Evolutionary conservation across 805 yeast species (phyloP).

Genomic region (Kuraishia hungarica): DNA sequence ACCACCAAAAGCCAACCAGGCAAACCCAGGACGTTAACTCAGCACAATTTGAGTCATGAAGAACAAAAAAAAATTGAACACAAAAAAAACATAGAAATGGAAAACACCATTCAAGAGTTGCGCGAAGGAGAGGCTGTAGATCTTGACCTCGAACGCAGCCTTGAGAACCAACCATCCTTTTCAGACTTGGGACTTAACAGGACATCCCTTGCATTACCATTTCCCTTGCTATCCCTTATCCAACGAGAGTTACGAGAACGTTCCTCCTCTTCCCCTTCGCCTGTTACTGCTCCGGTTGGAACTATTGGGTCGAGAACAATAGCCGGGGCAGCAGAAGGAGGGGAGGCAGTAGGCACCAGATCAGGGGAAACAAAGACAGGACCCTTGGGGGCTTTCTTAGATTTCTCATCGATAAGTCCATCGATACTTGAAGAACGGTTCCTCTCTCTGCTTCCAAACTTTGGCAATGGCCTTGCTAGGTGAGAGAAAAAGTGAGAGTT

Average conservation of each 20-base stretch:
- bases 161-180: not conserved
- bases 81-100: not conserved
- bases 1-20: not conserved
- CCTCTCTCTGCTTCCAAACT: not conserved
- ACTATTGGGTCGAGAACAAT: not conserved
- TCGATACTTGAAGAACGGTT: constrained; percentile 1
- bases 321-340: not conserved
- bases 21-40: not conserved
- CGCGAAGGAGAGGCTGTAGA: not conserved
- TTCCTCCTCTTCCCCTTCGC: not conserved
- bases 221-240: not conserved
- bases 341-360: not conserved
- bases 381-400: not conserved
- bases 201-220: not conserved
- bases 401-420: not conserved
- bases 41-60: not conserved
- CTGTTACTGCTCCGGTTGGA: not conserved
- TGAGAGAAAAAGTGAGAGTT: not conserved
- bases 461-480: not conserved
- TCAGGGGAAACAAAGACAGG: not conserved
- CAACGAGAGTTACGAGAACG: not conserved
- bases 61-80: too few relatives aligned
- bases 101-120: not conserved
- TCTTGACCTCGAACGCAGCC: constrained; percentile 1
- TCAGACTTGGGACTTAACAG: not conserved